phyloP scores from a whole-genome alignment of 1,139 yeast species.

The Hemisphaericaspora xylanilytica region DNA sequence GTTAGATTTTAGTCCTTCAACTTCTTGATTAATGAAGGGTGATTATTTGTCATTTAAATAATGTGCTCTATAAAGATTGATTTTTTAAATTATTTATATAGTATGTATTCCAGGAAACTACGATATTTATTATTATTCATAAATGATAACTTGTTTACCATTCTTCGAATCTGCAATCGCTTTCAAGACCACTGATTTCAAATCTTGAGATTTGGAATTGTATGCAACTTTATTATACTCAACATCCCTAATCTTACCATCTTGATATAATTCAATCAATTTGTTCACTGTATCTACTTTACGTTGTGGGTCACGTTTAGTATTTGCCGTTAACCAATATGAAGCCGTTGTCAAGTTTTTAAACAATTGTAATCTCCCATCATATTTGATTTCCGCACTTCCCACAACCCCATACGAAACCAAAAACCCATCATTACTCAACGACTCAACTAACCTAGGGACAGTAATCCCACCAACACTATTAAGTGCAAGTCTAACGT shows the following conservation, averaged over 20 bases:
- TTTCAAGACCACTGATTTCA: slow-evolving; percentile 43
- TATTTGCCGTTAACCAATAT: slow-evolving; percentile 83
- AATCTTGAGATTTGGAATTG: slow-evolving; percentile 42
- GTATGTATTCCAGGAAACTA: background rate
- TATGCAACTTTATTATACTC: slow-evolving; percentile 40
- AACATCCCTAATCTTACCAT: slow-evolving; percentile 55
- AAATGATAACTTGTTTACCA: slow-evolving; percentile 37
- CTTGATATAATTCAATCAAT: slow-evolving; percentile 58
- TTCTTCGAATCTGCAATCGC: slow-evolving; percentile 44
- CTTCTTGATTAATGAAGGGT: slow-evolving; percentile 4
- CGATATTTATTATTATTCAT: slow-evolving; percentile 11
- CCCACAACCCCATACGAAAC: slow-evolving; percentile 29
- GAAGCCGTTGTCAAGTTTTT: slow-evolving; percentile 78
- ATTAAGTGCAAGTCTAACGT: slow-evolving; percentile 34
- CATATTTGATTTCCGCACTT: slow-evolving; percentile 49
- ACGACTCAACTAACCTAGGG: slow-evolving; percentile 22
- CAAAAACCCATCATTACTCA: slow-evolving; percentile 25
- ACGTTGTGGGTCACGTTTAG: slow-evolving; percentile 55
- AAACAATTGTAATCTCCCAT: slow-evolving; percentile 43
- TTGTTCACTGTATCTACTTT: slow-evolving; percentile 57
- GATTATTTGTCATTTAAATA: no score
- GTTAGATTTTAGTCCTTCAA: slow-evolving; percentile 29
- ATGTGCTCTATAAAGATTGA: no score
- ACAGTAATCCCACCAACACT: slow-evolving; percentile 32
- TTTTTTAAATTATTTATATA: background rate